A percentile compares a stretch with the other conserved stretches of the same genome.
phyloP scores from a whole-genome alignment of 2,329 filamentous ascomycete species.

The Diaporthe aspalathi region DNA sequence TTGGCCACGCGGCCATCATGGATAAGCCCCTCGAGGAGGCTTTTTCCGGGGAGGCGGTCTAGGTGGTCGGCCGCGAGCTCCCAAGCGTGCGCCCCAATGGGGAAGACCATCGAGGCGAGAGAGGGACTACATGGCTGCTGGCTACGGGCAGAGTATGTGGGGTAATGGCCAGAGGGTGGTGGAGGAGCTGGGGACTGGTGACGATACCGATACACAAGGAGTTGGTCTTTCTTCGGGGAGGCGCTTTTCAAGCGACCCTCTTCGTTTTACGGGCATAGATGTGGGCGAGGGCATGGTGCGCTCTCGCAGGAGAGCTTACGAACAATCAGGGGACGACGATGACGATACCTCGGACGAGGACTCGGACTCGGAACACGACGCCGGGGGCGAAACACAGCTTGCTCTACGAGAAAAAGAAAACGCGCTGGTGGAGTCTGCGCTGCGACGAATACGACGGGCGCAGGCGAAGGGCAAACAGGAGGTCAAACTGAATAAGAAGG shows the following conservation, averaged over 20 bases:
- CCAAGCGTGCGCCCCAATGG: constrained; percentile 91
- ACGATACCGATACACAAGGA: constrained; percentile 64
- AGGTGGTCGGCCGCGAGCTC: constrained; percentile 99
- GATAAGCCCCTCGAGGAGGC: constrained; percentile 99
- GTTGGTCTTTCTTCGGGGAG: constrained; percentile 61
- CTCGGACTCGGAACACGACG: constrained; percentile 60
- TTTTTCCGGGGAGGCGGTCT: constrained; percentile 99
- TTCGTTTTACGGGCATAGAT: constrained; percentile 71
- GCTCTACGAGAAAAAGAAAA: constrained; percentile 77
- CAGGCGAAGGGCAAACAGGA: constrained; percentile 80
- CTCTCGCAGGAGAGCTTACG: constrained; percentile 52
- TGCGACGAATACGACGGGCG: constrained; percentile 83
- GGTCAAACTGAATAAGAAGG: constrained; percentile 82
- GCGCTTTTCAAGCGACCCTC: constrained; percentile 69
- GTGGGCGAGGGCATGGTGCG: constrained; percentile 57
- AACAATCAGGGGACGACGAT: constrained; percentile 56
- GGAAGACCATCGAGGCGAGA: constrained; percentile 98
- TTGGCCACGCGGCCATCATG: constrained; percentile 95
- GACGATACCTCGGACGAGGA: constrained; percentile 63
- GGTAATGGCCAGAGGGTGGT: constrained; percentile 61
- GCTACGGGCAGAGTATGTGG: constrained; percentile 57
- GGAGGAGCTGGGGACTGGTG: constrained; percentile 75
- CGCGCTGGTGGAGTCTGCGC: constrained; percentile 78
- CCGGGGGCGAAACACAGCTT: constrained; percentile 66
- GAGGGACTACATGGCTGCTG: constrained; percentile 67